Evolutionary conservation across 306 rosid species (phyloP), one percentile per base, ranked within the genome.

Genomic region (Pachyrhizus erosus): DNA sequence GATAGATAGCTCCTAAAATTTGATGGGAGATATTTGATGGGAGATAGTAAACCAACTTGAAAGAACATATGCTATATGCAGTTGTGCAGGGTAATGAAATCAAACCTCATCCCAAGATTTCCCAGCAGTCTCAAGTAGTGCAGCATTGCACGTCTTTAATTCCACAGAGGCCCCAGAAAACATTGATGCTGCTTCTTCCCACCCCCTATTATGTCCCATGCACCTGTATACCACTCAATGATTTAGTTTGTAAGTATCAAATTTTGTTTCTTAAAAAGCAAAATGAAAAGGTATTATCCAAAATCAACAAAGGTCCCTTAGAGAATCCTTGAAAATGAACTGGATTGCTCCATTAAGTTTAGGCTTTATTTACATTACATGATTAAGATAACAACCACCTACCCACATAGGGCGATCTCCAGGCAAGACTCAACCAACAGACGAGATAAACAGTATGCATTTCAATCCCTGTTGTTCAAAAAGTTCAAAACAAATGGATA

Each of bases 131-230:
- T 93, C 98, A 5, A 95, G 97, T 84, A 96, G 87, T 72, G 99
- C 99, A 70, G 97, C 99, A 74, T 96, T 93, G 85, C 98, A 93
- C 45, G 98, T 87, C 86, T 92, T 93, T 31, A 96, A 83, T 89
- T 96, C 97, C 70, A 96, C 86, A 61, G 96, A 86, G 81, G 93
- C 90, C 45, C 99, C 98, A 23, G 93, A 84, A 77, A 96, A 80
- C 96, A 93, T 91, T 82, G 99, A 96, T 77, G 99, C 98, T 9
- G 99, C 99, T 87, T 96, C 98, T 82, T 96, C 99, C 98, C 98
- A 96, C 13, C 99, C 99, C 86, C 83, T 90, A 82, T 96, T 96
- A 85, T 96, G 99, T 81, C 99, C 99, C 98, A 95, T 93, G 88
- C 99, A 95, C 99, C 99, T 95, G 89, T 42, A 78, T 49, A 79